A percentile compares a stretch with the other conserved stretches of the same genome.
These are phyloP conservation scores for Thymus mandschuricus DNA, from an alignment of 257 asterid species.

Conservation along the genomic window DNA sequence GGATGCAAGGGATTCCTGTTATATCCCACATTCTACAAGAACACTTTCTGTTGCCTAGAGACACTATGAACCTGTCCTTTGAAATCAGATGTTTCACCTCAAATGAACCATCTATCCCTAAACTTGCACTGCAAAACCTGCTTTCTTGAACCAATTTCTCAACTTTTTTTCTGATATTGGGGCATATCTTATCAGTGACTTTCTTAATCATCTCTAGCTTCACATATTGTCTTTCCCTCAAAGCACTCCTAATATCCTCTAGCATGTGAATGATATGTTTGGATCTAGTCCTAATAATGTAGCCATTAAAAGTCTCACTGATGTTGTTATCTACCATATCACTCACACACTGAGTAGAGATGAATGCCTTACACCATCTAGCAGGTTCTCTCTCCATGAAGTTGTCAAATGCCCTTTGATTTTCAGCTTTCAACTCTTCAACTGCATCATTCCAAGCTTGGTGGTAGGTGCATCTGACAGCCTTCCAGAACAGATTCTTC, in stretches of 20 bases:
- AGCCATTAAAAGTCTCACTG: no score
- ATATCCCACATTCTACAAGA: not conserved
- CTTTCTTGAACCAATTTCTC: not conserved
- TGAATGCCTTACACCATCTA: not conserved
- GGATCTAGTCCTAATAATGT: not conserved
- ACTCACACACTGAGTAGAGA: not conserved
- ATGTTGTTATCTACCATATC: not conserved
- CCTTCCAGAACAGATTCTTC: not conserved
- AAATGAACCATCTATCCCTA: no score
- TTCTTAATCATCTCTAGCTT: no score
- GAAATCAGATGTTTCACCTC: no score
- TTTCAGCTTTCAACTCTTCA: not conserved
- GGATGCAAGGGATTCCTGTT: not conserved
- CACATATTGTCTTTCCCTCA: not conserved
- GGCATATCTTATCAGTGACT: not conserved
- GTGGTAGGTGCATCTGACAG: not conserved
- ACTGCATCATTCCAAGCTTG: no score
- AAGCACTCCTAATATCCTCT: not conserved
- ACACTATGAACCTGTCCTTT: no score
- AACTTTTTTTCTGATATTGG: not conserved
- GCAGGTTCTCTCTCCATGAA: not conserved
- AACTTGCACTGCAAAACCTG: not conserved
- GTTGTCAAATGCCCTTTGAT: not conserved
- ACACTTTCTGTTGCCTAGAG: not conserved
- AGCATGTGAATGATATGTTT: not conserved